A percentile compares a stretch with the other conserved stretches of the same genome.
These are phyloP conservation scores for Pichia terricola DNA, from an alignment of 1,139 yeast genomes.

Conservation along the genomic window DNA sequence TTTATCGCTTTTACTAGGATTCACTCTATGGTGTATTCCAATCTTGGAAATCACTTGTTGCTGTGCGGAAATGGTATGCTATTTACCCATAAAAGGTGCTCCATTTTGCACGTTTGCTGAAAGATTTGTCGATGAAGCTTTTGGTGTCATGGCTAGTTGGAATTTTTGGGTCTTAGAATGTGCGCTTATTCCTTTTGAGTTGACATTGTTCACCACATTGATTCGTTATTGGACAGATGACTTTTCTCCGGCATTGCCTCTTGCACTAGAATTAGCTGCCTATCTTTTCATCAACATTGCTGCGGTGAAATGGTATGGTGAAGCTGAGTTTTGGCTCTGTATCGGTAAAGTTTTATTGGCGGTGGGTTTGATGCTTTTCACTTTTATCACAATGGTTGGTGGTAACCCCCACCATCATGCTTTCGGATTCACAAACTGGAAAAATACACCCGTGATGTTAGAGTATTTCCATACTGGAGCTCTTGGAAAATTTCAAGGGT, in stretches of 20 bases:
- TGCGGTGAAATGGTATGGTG: slow-evolving; percentile 45
- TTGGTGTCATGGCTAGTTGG: slow-evolving; percentile 42
- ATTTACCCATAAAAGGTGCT: slow-evolving; percentile 38
- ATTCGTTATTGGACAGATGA: slow-evolving; percentile 46
- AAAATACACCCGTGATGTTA: slow-evolving; percentile 25
- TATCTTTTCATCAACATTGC: slow-evolving; percentile 39
- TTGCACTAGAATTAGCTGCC: slow-evolving; percentile 36
- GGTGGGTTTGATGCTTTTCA: slow-evolving; percentile 41
- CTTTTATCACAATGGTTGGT: slow-evolving; percentile 47
- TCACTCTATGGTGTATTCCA: slow-evolving; percentile 41
- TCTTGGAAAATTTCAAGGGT: slow-evolving; percentile 44
- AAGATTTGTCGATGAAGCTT: slow-evolving; percentile 44
- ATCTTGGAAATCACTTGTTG: slow-evolving; percentile 35
- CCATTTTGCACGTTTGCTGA: slow-evolving; percentile 49
- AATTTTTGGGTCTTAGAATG: slow-evolving; percentile 47
- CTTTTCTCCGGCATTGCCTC: slow-evolving; percentile 42
- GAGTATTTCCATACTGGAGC: slow-evolving; percentile 33
- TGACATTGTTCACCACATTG: slow-evolving; percentile 45
- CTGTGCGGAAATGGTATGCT: slow-evolving; percentile 48
- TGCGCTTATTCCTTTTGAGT: slow-evolving; percentile 45
- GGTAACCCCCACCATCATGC: slow-evolving; percentile 38
- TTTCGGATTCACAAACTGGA: slow-evolving; percentile 36
- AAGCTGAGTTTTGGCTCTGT: slow-evolving; percentile 45
- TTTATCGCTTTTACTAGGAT: slow-evolving; percentile 61
- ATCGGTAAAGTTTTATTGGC: slow-evolving; percentile 40